These are phyloP conservation scores for Plasmodium coatneyi DNA, from an alignment of 169 alveolate genomes.

Conservation along the genomic window DNA sequence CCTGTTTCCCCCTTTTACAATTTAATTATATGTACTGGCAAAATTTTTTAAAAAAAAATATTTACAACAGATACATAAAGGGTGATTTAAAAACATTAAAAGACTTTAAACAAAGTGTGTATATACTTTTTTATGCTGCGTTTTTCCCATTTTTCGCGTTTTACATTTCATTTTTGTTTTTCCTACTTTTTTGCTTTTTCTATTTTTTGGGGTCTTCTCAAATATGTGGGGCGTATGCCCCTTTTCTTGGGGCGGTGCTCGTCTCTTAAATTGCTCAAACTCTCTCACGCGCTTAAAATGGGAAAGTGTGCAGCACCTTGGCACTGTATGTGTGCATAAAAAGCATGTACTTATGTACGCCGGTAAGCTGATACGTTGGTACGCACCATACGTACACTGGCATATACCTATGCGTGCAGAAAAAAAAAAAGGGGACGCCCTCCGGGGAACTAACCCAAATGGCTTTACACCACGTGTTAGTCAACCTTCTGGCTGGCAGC, in stretches of 20 bases:
- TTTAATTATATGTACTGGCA: slow-evolving; percentile 6
- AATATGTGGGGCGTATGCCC: not conserved
- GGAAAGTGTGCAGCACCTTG: not conserved
- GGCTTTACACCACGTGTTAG: not conserved
- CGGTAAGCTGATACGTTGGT: not conserved
- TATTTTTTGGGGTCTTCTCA: not conserved
- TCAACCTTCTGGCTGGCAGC: slow-evolving; percentile 63
- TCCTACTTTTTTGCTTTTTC: not conserved
- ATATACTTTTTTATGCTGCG: not conserved
- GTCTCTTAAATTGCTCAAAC: not conserved
- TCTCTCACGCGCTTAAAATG: not conserved
- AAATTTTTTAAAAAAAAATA: slow-evolving; percentile 9
- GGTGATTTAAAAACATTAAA: slow-evolving; percentile 8
- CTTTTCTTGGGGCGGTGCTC: not conserved
- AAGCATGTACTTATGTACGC: not conserved
- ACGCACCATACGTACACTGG: not conserved
- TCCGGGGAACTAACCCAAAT: not conserved
- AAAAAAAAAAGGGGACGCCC: not conserved
- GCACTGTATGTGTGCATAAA: not conserved
- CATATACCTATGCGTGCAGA: not conserved
- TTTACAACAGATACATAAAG: not conserved
- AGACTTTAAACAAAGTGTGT: not conserved
- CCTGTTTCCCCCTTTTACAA: not conserved
- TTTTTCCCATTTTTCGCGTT: slow-evolving; percentile 8
- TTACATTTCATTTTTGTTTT: not conserved